Percentiles rank a stretch among this genome's conserved stretches.
Evolutionary conservation across 2,329 filamentous ascomycete species (phyloP).

Genomic region (Claviceps spartinae): DNA sequence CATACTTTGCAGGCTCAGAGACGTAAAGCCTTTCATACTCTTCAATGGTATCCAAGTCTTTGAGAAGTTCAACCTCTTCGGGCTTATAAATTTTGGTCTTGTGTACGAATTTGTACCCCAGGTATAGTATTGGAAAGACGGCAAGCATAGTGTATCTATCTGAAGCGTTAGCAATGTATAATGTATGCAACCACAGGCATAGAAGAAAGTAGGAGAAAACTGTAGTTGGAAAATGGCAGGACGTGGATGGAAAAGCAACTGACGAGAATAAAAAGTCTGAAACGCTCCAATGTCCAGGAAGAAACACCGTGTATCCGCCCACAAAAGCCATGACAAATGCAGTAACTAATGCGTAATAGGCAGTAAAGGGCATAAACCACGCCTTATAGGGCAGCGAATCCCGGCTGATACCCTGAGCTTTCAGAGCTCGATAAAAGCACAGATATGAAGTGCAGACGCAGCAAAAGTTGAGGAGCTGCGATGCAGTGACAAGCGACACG

Average conservation of each 20-base stretch:
- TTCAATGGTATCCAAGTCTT: slow-evolving; percentile 52
- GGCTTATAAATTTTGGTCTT: slow-evolving; percentile 43
- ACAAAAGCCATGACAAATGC: slow-evolving; percentile 62
- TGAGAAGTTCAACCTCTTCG: slow-evolving; percentile 47
- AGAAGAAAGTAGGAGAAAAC: background rate
- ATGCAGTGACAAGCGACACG: slow-evolving; percentile 54
- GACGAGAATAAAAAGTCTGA: slow-evolving; percentile 60
- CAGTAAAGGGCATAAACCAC: slow-evolving; percentile 55
- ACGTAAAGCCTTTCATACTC: slow-evolving; percentile 52
- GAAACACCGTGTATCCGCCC: slow-evolving; percentile 62
- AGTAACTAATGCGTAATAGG: slow-evolving; percentile 50
- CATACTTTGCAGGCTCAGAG: slow-evolving; percentile 37
- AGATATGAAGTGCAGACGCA: slow-evolving; percentile 60
- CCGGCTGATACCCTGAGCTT: slow-evolving; percentile 54
- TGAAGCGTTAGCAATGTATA: background rate
- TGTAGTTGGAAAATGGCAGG: too few species aligned
- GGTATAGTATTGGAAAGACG: slow-evolving; percentile 54
- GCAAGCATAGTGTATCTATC: slow-evolving; percentile 55
- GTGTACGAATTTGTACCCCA: slow-evolving; percentile 59
- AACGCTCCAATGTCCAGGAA: slow-evolving; percentile 49
- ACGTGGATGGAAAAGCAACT: slow-evolving; percentile 11
- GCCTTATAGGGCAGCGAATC: slow-evolving; percentile 57
- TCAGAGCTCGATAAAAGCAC: slow-evolving; percentile 55
- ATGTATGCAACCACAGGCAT: background rate
- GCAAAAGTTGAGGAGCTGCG: slow-evolving; percentile 60